These are phyloP conservation scores for Rhododendron vialii DNA, from an alignment of 148 eudicot species.

Conservation along the genomic window DNA sequence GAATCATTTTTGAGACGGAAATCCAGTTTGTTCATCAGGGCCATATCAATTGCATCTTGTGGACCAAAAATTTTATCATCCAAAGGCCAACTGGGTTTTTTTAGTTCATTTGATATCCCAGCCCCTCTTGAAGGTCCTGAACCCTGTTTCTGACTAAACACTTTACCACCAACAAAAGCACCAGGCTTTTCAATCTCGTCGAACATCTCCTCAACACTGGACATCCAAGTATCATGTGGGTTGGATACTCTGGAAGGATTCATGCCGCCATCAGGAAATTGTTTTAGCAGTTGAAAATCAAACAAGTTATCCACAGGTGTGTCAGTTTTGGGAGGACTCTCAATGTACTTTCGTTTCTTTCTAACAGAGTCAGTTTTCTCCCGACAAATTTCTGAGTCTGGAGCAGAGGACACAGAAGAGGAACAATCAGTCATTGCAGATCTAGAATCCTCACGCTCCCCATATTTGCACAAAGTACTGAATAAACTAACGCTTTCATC, in stretches of 20 bases:
- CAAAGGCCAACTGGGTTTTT: conserved; percentile 21
- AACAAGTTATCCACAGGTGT: conserved; percentile 24
- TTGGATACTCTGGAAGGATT: conserved; percentile 26
- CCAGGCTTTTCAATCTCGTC: conserved; percentile 20
- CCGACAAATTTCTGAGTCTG: conserved; percentile 45
- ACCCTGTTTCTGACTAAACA: conserved; percentile 23
- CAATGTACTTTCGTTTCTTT: conserved; percentile 40
- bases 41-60: conserved; percentile 21
- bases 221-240: conserved; percentile 29
- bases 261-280: conserved; percentile 23
- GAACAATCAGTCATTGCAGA: conserved; percentile 89
- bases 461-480: conserved; percentile 56
- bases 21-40: conserved; percentile 21
- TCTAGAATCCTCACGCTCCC: conserved; percentile 80
- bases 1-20: conserved; percentile 21
- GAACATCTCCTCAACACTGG: conserved; percentile 22
- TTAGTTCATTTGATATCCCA: conserved; percentile 23
- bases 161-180: conserved; percentile 25
- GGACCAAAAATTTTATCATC: conserved; percentile 26
- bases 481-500: conserved; percentile 69
- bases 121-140: conserved; percentile 25
- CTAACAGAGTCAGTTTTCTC: conserved; percentile 34
- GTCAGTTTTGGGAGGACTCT: conserved; percentile 24
- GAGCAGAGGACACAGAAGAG: conserved; percentile 81
- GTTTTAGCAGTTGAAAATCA: conserved; percentile 19